Conservation (phyloP, 371 early-diverging fungal species). For the Saksenaea vasiformis region DNA sequence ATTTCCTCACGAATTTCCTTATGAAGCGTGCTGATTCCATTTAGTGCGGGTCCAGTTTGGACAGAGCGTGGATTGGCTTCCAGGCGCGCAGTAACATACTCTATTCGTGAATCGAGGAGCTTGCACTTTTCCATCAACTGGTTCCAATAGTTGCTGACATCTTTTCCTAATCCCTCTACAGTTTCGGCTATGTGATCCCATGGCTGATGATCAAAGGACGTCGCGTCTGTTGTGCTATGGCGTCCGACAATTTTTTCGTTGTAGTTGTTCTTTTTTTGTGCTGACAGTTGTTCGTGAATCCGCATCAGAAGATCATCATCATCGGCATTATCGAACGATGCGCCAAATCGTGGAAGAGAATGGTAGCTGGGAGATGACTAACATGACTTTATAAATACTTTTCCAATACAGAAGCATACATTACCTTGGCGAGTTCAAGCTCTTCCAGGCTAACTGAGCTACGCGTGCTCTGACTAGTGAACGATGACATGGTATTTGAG, state of each 20-base stretch:
- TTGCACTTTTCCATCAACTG: constrained; percentile 20
- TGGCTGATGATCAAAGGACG: not conserved
- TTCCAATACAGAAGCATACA: not conserved
- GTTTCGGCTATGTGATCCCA: not conserved
- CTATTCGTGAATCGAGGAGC: constrained; percentile 10
- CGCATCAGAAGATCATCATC: not conserved
- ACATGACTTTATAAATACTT: not conserved
- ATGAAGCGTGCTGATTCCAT: not conserved
- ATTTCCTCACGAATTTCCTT: not conserved
- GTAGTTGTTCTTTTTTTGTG: not conserved
- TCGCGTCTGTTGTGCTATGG: not conserved
- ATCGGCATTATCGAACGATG: not conserved
- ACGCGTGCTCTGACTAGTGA: constrained; percentile 29
- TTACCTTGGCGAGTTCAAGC: constrained; percentile 25
- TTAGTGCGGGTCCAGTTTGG: not conserved
- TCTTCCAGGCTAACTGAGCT: constrained; percentile 34
- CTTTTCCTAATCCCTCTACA: not conserved
- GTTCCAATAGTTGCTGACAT: constrained; percentile 6
- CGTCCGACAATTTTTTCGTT: not conserved
- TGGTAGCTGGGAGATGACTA: not conserved
- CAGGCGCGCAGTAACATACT: constrained; percentile 5
- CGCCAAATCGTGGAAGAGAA: not conserved
- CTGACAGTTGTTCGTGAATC: not conserved
- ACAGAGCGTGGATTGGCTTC: constrained; percentile 9
- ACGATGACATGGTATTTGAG: constrained; percentile 19